Conservation (phyloP, 768 basidiomycete genomes). For the Lyophyllum atratum region DNA sequence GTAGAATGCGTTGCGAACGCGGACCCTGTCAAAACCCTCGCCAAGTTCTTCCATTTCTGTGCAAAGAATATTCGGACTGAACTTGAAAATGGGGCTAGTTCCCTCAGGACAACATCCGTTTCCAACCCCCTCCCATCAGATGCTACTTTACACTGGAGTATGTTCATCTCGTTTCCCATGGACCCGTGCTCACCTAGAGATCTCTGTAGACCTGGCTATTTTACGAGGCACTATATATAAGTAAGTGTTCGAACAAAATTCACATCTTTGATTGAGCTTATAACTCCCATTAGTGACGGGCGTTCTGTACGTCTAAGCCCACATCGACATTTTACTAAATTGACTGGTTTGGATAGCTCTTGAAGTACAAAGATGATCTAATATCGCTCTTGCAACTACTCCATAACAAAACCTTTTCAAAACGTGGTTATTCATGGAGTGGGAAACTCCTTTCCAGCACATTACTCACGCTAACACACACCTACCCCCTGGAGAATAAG, state of each 20-base stretch:
- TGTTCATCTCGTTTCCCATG: slow-evolving; percentile 21
- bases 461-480: slow-evolving; percentile 74
- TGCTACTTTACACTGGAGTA: slow-evolving; percentile 88
- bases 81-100: slow-evolving; percentile 84
- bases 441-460: slow-evolving; percentile 76
- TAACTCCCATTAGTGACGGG: slow-evolving; percentile 48
- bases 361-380: slow-evolving; percentile 64
- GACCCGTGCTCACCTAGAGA: slow-evolving; percentile 6
- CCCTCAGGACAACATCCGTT: slow-evolving; percentile 67
- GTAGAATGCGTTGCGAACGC: slow-evolving; percentile 86
- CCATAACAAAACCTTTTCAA: slow-evolving; percentile 71
- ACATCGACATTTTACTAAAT: not conserved
- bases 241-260: slow-evolving; percentile 40
- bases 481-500: slow-evolving; percentile 79
- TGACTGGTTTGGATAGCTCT: slow-evolving; percentile 42
- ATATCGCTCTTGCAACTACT: slow-evolving; percentile 62
- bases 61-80: slow-evolving; percentile 69
- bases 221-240: slow-evolving; percentile 80
- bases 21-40: slow-evolving; percentile 73
- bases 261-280: slow-evolving; percentile 1
- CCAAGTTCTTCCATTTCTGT: slow-evolving; percentile 78
- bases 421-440: slow-evolving; percentile 81
- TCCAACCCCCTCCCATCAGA: slow-evolving; percentile 74
- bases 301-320: slow-evolving; percentile 47
- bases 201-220: slow-evolving; percentile 65